Evolutionary conservation across 2,329 filamentous ascomycete genomes (phyloP), one percentile per base, ranked within the genome.

Genomic region (Ophidiomyces ophidiicola): DNA sequence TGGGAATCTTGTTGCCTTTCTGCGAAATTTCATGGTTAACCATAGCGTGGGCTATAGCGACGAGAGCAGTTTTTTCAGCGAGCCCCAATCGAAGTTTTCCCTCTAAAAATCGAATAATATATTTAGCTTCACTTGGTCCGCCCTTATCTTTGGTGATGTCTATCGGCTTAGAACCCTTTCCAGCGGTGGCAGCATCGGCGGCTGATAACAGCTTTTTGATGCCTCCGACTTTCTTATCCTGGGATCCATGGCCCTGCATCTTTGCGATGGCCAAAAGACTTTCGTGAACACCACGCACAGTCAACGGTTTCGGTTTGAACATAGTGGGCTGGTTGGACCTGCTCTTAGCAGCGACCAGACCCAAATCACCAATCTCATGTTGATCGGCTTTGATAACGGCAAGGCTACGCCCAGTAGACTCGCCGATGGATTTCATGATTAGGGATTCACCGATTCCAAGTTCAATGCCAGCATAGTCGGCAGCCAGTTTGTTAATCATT

Each of bases 341-440:
- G 63, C 86, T 94, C 67, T 96, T 94, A 34, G 93, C 84, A 30
- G 90, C 90, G 1, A 98, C 88, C 23, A 96, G 68, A 7, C 90
- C 90, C 7, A 98, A 71, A 59, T 98, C 90, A 39, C 90, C 90
- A 60, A 96, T 94, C 52, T 94, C 86, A 53, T 90, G 86, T 56
- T 98, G 90, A 51, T 96, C 87, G 34, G 82, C 77, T 64, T 94
- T 96, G 68, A 98, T 94, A 37, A 94, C 78, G 25, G 80, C 72
- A 32, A 94, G 63, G 53, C 78, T 93, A 44, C 90, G 78, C 6
- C 90, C 90, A 0, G 90, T 98, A 20, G 80, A 82, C 64, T 96
- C 88, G 7, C 88, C 88, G 53, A 98, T 93, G 4, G 90, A 84
- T 60, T 96, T 98, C 87, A 96, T 96, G 53, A 98, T 94, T 19